Percentiles rank a stretch among this genome's conserved stretches.
Conservation (phyloP, 352 stramenopile species). For the Globisporangium viniferum region DNA sequence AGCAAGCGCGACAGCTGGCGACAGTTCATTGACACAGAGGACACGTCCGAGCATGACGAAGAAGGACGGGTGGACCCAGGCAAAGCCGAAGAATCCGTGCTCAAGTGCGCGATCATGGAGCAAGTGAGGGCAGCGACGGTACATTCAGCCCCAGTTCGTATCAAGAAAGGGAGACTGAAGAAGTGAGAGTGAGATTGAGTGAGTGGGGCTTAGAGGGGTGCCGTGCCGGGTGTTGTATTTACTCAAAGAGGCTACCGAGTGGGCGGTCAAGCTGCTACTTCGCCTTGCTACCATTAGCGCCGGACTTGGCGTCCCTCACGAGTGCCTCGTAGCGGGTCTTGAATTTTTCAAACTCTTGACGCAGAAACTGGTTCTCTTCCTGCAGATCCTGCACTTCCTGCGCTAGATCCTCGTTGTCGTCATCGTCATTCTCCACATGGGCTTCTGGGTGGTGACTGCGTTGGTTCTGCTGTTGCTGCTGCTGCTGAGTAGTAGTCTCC, state of each 20-base stretch:
- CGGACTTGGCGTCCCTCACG: conserved; percentile 12
- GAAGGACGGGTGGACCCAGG: neutral
- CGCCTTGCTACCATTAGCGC: neutral
- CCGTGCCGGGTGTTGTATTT: neutral
- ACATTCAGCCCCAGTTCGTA: neutral
- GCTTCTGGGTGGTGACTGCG: neutral
- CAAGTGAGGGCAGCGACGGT: conserved; percentile 22
- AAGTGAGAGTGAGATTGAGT: conserved; percentile 2
- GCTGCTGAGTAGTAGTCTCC: conserved; percentile 4
- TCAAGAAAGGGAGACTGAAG: neutral
- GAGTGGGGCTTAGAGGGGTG: neutral
- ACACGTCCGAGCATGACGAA: conserved; percentile 13
- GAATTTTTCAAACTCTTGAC: conserved; percentile 64
- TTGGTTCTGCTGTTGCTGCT: neutral
- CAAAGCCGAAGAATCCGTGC: conserved; percentile 29
- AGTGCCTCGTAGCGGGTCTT: conserved; percentile 58
- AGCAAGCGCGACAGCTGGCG: conserved; percentile 7
- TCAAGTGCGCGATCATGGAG: conserved; percentile 44
- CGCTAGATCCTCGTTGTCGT: conserved; percentile 6
- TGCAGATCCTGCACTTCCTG: conserved; percentile 52
- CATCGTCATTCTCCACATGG: too few species aligned
- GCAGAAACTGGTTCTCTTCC: conserved; percentile 66
- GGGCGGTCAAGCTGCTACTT: neutral
- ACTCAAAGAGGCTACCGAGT: neutral
- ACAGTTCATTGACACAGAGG: conserved; percentile 6